phyloP scores from a whole-genome alignment of 768 basidiomycete species.

The Leccinum longicurvipes region DNA sequence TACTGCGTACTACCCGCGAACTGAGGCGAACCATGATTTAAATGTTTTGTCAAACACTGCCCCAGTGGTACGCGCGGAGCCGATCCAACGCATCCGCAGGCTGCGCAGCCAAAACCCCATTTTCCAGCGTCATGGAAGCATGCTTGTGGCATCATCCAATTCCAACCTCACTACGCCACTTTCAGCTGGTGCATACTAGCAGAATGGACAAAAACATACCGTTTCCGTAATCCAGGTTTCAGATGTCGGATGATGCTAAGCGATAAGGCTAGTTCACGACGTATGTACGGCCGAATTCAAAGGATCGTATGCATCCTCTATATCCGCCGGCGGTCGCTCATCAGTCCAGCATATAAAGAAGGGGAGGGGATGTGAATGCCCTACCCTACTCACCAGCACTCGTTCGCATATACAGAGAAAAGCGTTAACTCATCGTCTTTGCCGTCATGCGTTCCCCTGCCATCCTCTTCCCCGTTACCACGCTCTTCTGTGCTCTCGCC shows the following conservation, averaged over 20 bases:
- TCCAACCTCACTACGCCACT: background rate
- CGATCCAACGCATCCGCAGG: background rate
- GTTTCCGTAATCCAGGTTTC: background rate
- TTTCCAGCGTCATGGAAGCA: background rate
- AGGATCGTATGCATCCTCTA: background rate
- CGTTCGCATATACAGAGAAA: background rate
- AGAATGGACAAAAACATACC: background rate
- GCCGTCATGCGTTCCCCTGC: background rate
- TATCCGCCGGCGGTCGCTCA: background rate
- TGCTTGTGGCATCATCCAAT: background rate
- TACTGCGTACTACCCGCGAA: too few relatives aligned
- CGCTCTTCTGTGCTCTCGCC: background rate
- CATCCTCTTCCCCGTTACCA: background rate
- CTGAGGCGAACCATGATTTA: too few relatives aligned
- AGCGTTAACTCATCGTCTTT: background rate
- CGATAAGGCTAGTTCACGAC: too few relatives aligned
- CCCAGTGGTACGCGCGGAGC: too few relatives aligned
- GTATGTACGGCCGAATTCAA: background rate
- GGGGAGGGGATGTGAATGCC: background rate
- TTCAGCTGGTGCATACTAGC: background rate
- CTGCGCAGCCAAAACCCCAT: background rate
- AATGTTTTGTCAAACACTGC: background rate
- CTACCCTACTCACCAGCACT: background rate
- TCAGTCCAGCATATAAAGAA: background rate
- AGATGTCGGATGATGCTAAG: too few relatives aligned